A percentile compares a stretch with the other conserved stretches of the same genome.
phyloP scores from a whole-genome alignment of 2,329 filamentous ascomycete genomes.

The Beauveria sp. region DNA sequence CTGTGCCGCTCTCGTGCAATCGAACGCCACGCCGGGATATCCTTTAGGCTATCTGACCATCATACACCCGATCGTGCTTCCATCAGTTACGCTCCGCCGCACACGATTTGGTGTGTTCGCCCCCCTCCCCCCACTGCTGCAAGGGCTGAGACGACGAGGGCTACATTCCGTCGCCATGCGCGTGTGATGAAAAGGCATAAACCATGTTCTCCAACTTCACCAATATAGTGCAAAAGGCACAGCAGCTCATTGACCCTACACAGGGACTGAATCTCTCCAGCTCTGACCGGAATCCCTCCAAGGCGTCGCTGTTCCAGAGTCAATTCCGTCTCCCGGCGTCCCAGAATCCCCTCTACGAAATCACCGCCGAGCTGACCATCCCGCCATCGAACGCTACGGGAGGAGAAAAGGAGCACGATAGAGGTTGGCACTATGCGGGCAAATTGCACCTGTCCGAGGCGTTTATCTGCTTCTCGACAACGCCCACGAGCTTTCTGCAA shows the following conservation, averaged over 20 bases:
- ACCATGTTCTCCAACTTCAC: slow-evolving; percentile 56
- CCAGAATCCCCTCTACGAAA: slow-evolving; percentile 91
- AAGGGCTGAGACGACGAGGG: background rate
- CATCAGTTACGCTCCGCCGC: background rate
- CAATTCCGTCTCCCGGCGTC: slow-evolving; percentile 92
- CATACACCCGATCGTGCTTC: background rate
- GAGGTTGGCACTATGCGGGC: slow-evolving; percentile 82
- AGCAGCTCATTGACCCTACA: slow-evolving; percentile 87
- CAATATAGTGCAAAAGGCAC: slow-evolving; percentile 89
- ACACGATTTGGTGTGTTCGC: background rate
- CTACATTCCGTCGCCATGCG: slow-evolving; percentile 9
- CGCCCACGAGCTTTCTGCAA: slow-evolving; percentile 76
- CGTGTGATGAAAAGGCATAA: slow-evolving; percentile 6
- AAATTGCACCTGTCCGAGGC: slow-evolving; percentile 90
- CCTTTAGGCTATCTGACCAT: background rate
- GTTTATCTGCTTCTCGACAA: slow-evolving; percentile 94
- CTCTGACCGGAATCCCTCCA: slow-evolving; percentile 76
- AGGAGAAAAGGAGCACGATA: slow-evolving; percentile 62
- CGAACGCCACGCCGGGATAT: background rate
- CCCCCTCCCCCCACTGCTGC: background rate
- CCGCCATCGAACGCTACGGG: slow-evolving; percentile 62
- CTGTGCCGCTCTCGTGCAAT: background rate
- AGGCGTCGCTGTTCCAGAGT: slow-evolving; percentile 85
- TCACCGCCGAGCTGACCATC: slow-evolving; percentile 90
- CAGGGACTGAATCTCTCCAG: slow-evolving; percentile 65